Evolutionary conservation across 2,329 filamentous ascomycete genomes (phyloP).

Genomic region (Rutstroemia sp.): DNA sequence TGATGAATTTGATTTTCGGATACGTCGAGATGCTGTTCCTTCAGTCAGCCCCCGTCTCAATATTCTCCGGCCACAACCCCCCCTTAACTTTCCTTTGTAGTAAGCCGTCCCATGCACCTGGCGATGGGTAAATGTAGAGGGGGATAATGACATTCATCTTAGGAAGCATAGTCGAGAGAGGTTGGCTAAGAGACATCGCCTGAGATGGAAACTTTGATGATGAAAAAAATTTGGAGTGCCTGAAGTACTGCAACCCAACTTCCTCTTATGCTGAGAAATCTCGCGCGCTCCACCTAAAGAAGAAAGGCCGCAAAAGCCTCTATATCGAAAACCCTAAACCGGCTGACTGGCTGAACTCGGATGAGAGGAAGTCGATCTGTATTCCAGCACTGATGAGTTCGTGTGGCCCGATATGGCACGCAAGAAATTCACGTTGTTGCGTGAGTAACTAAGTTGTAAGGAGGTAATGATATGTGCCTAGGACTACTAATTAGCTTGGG

Average conservation of each 20-base stretch:
- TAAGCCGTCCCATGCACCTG: constrained; percentile 17
- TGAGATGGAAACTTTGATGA: background rate
- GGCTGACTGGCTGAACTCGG: constrained; percentile 3
- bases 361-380: background rate
- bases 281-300: background rate
- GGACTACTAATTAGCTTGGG: constrained; percentile 4
- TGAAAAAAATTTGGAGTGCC: background rate
- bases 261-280: background rate
- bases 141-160: constrained; percentile 18
- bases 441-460: background rate
- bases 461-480: background rate
- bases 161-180: background rate
- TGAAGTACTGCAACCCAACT: constrained; percentile 1
- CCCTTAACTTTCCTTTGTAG: constrained; percentile 11
- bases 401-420: constrained; percentile 5
- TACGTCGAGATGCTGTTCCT: constrained; percentile 11
- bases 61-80: background rate
- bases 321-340: constrained; percentile 3
- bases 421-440: constrained; percentile 4
- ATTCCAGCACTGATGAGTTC: background rate
- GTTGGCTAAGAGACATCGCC: background rate
- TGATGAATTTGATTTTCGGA: constrained; percentile 17
- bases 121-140: constrained; percentile 19
- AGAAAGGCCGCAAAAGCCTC: constrained; percentile 6
- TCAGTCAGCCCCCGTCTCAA: constrained; percentile 5